A percentile compares a stretch with the other conserved stretches of the same genome.
phyloP scores from a whole-genome alignment of 495 filamentous ascomycete species.

The Astrothelium macrocarpum region DNA sequence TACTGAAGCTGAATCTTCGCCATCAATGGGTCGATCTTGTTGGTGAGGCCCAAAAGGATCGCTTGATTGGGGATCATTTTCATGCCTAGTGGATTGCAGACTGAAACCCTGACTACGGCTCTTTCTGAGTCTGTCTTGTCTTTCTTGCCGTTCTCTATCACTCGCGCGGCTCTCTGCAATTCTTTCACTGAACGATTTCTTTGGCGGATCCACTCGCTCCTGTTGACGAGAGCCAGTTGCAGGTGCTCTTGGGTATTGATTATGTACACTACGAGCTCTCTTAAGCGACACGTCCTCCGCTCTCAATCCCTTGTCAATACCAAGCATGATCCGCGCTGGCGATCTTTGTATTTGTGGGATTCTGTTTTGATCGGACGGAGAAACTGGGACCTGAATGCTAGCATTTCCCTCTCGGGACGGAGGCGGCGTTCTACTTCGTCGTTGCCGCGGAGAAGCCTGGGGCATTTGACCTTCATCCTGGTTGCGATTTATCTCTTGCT shows the following conservation, averaged over 20 bases:
- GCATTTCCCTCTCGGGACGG: conserved; percentile 18
- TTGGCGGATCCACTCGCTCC: not conserved
- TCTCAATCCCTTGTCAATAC: conserved; percentile 80
- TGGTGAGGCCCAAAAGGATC: not conserved
- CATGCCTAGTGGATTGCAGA: conserved; percentile 25
- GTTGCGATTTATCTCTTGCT: conserved; percentile 26
- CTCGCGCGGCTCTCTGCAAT: conserved; percentile 55
- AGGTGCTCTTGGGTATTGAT: conserved; percentile 6
- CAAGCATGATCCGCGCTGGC: conserved; percentile 68
- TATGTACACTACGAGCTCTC: conserved; percentile 45
- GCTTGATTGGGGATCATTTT: not conserved
- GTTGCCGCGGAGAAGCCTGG: not conserved
- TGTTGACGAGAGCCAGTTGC: not conserved
- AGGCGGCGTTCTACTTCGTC: conserved; percentile 1
- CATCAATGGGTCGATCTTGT: not conserved
- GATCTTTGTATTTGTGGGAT: conserved; percentile 50
- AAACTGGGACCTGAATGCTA: conserved; percentile 68
- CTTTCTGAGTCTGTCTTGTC: conserved; percentile 43
- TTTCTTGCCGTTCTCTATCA: conserved; percentile 49
- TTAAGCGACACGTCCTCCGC: conserved; percentile 79
- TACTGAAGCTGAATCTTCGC: not conserved
- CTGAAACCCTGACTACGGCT: conserved; percentile 63
- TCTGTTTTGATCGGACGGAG: conserved; percentile 52
- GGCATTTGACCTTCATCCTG: conserved; percentile 11
- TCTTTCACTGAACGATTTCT: conserved; percentile 68